A percentile compares a stretch with the other conserved stretches of the same genome.
phyloP scores from a whole-genome alignment of 1,284 basidiomycete genomes.

The Ceratobasidium sp. region DNA sequence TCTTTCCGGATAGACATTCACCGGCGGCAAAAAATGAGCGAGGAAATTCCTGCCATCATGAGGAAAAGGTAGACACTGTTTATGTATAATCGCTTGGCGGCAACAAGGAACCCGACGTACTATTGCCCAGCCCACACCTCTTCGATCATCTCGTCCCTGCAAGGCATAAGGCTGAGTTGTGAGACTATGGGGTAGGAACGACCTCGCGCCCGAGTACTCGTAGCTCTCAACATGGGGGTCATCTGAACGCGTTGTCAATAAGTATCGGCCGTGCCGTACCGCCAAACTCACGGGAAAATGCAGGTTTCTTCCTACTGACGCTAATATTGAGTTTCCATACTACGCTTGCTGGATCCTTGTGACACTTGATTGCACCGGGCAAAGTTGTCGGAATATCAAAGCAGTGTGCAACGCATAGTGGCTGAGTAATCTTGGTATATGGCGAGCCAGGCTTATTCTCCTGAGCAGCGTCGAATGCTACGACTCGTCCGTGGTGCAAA shows the following conservation, averaged over 20 bases:
- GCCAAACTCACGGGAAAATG: constrained; percentile 13
- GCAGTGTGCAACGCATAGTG: constrained; percentile 5
- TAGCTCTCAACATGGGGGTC: constrained; percentile 36
- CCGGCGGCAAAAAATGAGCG: constrained; percentile 32
- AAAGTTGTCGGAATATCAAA: constrained; percentile 25
- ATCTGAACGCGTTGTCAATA: neutral
- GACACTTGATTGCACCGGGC: constrained; percentile 29
- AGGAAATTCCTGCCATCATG: constrained; percentile 15
- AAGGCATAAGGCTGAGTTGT: constrained; percentile 1
- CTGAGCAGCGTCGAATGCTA: constrained; percentile 9
- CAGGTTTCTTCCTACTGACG: constrained; percentile 34
- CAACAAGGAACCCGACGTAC: constrained; percentile 1
- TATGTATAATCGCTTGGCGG: neutral
- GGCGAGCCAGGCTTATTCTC: neutral
- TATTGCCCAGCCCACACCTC: constrained; percentile 20
- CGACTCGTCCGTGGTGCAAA: constrained; percentile 24
- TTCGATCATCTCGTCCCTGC: constrained; percentile 26
- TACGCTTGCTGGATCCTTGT: constrained; percentile 36
- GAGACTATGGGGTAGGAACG: constrained; percentile 26
- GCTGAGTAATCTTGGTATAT: constrained; percentile 10
- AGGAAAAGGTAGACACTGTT: neutral
- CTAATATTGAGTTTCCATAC: constrained; percentile 32
- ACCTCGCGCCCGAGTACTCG: constrained; percentile 28
- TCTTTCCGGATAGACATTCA: constrained; percentile 16
- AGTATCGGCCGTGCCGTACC: neutral